Conservation (phyloP, 371 early-diverging fungal genomes). For the Mortierella sp. region DNA sequence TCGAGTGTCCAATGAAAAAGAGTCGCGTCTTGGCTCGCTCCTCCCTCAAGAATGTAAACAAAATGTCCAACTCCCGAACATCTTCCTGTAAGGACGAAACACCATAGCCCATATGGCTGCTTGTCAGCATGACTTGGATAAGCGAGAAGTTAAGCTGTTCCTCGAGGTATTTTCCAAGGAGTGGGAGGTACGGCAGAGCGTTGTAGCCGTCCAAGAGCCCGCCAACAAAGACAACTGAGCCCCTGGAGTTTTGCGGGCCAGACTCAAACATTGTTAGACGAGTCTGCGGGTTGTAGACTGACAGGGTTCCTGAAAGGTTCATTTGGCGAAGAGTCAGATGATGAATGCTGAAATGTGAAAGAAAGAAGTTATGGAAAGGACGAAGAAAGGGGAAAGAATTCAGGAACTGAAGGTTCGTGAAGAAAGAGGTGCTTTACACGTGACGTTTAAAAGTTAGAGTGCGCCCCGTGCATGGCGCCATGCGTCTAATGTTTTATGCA, state of each 20-base stretch:
- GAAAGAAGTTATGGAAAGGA: not conserved
- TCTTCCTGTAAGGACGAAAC: conserved; percentile 61
- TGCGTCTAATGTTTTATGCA: too few relatives aligned
- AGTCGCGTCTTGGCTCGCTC: conserved; percentile 59
- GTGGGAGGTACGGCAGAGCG: conserved; percentile 62
- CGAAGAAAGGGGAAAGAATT: not conserved
- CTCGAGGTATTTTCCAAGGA: conserved; percentile 46
- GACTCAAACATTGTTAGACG: conserved; percentile 67
- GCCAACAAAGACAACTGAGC: conserved; percentile 63
- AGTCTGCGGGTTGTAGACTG: conserved; percentile 47
- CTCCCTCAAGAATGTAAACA: conserved; percentile 57
- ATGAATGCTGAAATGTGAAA: not conserved
- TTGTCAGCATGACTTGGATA: conserved; percentile 65
- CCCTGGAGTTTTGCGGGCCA: conserved; percentile 50
- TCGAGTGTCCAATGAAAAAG: conserved; percentile 69
- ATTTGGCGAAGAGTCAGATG: conserved; percentile 21
- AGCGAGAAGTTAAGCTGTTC: conserved; percentile 60
- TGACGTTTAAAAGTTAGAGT: not conserved
- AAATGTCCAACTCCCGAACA: conserved; percentile 59
- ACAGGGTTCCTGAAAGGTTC: conserved; percentile 41
- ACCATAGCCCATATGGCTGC: conserved; percentile 67
- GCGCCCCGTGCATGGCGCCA: conserved; percentile 6
- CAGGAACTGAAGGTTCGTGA: not conserved
- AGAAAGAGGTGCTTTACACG: not conserved
- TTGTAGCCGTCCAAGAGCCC: conserved; percentile 68